These are phyloP conservation scores for Kewa caespitosa DNA, from an alignment of 179 eudicot genomes.

Conservation along the genomic window DNA sequence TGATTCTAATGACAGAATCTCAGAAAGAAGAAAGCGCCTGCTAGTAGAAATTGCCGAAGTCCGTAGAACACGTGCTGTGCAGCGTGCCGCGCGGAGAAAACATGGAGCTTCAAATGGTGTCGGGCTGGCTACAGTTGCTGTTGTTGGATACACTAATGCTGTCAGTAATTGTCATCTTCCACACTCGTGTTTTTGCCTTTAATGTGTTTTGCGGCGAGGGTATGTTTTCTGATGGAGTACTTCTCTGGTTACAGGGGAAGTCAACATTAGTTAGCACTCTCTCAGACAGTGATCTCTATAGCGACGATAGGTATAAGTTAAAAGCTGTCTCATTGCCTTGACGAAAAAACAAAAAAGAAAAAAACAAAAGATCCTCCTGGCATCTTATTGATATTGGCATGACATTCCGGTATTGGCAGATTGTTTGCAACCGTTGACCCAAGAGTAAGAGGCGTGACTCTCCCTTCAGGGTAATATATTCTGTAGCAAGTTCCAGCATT, in stretches of 20 bases:
- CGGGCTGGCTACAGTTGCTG: conserved; percentile 78
- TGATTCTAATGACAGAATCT: conserved; percentile 58
- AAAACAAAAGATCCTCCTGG: conserved; percentile 12
- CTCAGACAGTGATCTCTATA: conserved; percentile 71
- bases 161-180: conserved; percentile 43
- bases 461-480: conserved; percentile 81
- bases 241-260: conserved; percentile 65
- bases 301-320: conserved; percentile 87
- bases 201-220: conserved; percentile 6
- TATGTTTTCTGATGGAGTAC: background rate
- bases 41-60: conserved; percentile 79
- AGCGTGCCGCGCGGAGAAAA: conserved; percentile 86
- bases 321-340: no score
- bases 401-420: conserved; percentile 40
- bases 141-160: conserved; percentile 98
- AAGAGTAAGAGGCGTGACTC: conserved; percentile 69
- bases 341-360: no score
- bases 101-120: conserved; percentile 59
- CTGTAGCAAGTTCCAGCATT: conserved; percentile 3
- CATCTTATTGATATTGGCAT: conserved; percentile 6
- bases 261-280: conserved; percentile 83
- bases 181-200: background rate
- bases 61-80: conserved; percentile 87
- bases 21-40: conserved; percentile 66
- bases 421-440: conserved; percentile 99